Evolutionary conservation across 169 alveolate genomes (phyloP), one percentile per base, ranked within the genome.

Genomic region (Perkinsus olseni): DNA sequence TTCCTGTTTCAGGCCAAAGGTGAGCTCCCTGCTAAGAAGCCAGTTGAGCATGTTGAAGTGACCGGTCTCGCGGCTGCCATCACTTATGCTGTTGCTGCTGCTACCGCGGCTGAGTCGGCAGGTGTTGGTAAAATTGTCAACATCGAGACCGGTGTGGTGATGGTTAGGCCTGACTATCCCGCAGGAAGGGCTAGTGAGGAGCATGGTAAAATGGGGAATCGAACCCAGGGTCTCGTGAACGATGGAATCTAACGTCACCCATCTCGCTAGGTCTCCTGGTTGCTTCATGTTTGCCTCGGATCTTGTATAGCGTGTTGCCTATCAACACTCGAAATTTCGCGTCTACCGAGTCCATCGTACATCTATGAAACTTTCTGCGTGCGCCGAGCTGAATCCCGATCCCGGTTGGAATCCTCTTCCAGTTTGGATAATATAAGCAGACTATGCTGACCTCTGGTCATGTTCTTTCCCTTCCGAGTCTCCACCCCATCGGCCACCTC

Each of bases 1-100:
- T n/a, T n/a, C n/a, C n/a, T n/a, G n/a, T n/a, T n/a, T 62, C 82
- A 62, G 82, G 82, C 82, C 82, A 62, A 62, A 24, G 82, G 82
- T 13, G 82, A 62, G 37, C 34, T 21, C 82, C 82, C 82, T 21
- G 82, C 82, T 13, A 62, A 62, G 31, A 13, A 0, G 37, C 37
- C 82, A 13, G 31, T 62, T 24, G 82, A 62, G 1, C 82, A 24
- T 62, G 82, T 62, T 13, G 36, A 62, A 28, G 82, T 62, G 82
- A 62, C 82, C 82, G 82, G 82, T 24, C 82, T 62, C 13, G 82
- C 82, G 8, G 82, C 82, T 3, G 82, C 82, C 17, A 62, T 62
- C 82, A 62, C 82, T 24, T 62, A 62, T 28, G 82, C 82, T 0
- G 82, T 62, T 0, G 82, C 82, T 21, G 82, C 82, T 62, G 82